Base-by-base conservation (phyloP, 768 basidiomycete genomes). In the Amanita molliuscula region DNA sequence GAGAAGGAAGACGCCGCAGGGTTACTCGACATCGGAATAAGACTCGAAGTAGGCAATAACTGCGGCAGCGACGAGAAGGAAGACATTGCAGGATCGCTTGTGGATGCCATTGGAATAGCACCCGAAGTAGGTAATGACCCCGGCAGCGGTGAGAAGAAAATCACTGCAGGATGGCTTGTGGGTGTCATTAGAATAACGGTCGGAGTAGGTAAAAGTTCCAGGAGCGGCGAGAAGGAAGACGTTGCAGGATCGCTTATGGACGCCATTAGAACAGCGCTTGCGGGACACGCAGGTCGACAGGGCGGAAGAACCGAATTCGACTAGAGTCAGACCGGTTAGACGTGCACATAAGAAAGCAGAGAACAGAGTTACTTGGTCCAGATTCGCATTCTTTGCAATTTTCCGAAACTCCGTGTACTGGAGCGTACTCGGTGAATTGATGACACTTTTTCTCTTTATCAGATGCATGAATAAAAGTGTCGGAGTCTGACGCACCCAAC, bases 351-450 rank as follows among this genome's bases (percentile, higher is more conserved):
- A 20, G 35, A 25, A 47, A 28, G 31, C 9, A 4, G 31, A 23
- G 25, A 41, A 41, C 26, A 10, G 25, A 56, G 61, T 54, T 58
- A 67, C 64, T 20, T 49, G 47, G n/a, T 64, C 56, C 8, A 57
- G 52, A 11, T 42, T 52, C 1, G 62, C 58, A 9, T 67, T 65
- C 26, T 35, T 13, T 45, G 68, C 68, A 29, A 62, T 59, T 10
- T 55, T 48, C 21, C 54, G n/a, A 41, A 56, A 70, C 28, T 59
- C 51, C 3, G 59, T 28, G 43, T 58, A 68, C 44, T 51, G 46
- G 6, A 15, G 23, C 18, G 58, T 58, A 34, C 65, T 61, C 43
- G 67, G 61, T 3, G 67, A 62, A 50, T 72, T 72, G 44, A 72
- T 72, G 8, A 53, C 67, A 4, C 70, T 70, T 9, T 4, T 9